Base-by-base conservation (phyloP, 1,284 basidiomycete species). In the Sanguinoderma infundibulare region DNA sequence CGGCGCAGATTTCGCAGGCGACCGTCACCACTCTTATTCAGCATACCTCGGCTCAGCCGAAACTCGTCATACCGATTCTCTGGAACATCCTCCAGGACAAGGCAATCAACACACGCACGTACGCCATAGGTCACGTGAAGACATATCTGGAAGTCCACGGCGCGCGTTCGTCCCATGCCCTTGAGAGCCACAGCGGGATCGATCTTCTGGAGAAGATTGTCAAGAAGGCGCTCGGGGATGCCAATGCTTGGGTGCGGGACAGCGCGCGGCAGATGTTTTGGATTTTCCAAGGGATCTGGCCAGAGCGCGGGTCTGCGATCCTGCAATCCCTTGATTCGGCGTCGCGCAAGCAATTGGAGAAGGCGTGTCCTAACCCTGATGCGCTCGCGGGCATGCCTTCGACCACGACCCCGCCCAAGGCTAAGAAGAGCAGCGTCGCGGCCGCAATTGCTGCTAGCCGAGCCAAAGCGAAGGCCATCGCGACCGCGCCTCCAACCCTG, bases 311-410 rank as follows among this genome's bases (percentile, higher is more conserved):
- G 17, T 74, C 76, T 22, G 72, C 73, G 1, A 84, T 99, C 57
- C 70, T 96, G 57, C 85, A 87, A 38, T 72, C 80, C 2, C 78
- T 98, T 57, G 96, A 98, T 71, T 67, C 81, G 0, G 75, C 78
- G 1, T 89, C 87, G 2, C 83, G 86, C 66, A 98, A 94, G 77
- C 91, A 95, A 73, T 78, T 99, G 22, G 94, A 97, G 71, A 96
- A 91, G 74, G 87, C 81, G 0, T 91, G 91, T 69, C 91, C 94
- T 0, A 79, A 85, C 67, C 82, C 85, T 7, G 76, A 79, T 30
- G 73, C 72, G 8, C 72, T 82, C 4, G 73, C 74, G 2, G 73
- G 68, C 46, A 64, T 84, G 42, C 71, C 78, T 14, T 73, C 82
- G 14, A 76, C 80, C 2, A 55, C 57, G 30, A 83, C 85, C 14